phyloP scores from a whole-genome alignment of 192 early-diverging fungal genomes.

The Diversispora eburnea region DNA sequence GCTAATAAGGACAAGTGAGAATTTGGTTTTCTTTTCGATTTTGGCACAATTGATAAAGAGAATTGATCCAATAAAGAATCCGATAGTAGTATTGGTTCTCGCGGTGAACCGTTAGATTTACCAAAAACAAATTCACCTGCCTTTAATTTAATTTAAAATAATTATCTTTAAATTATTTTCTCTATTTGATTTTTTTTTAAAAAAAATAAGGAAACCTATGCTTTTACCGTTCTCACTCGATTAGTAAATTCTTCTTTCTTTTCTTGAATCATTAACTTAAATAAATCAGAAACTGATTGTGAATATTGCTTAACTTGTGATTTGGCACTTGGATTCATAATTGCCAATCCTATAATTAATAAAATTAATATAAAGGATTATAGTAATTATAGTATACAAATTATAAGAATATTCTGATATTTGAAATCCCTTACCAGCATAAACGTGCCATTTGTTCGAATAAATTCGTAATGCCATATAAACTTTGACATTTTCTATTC shows the following conservation, averaged over 20 bases:
- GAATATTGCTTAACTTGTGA: conserved; percentile 87
- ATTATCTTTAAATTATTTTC: not conserved
- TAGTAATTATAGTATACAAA: not conserved
- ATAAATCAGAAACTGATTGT: conserved; percentile 81
- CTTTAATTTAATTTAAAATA: conserved; percentile 27
- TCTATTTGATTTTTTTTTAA: not conserved
- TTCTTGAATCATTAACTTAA: conserved; percentile 93
- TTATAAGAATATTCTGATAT: not conserved
- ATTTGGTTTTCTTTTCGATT: conserved; percentile 68
- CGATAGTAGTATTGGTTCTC: conserved; percentile 69
- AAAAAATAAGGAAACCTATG: not conserved
- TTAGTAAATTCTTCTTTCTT: conserved; percentile 71
- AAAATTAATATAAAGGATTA: not conserved
- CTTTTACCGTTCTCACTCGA: conserved; percentile 58
- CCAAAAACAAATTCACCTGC: conserved; percentile 89
- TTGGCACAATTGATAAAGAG: conserved; percentile 79
- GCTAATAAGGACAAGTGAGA: conserved; percentile 92
- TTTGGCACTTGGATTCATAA: conserved; percentile 86
- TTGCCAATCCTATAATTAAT: conserved; percentile 66
- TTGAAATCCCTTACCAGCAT: conserved; percentile 62
- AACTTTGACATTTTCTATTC: conserved; percentile 97
- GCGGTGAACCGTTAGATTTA: conserved; percentile 45
- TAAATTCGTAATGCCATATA: conserved; percentile 92
- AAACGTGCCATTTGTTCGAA: conserved; percentile 96
- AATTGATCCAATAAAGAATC: conserved; percentile 83